Evolutionary conservation across 2,329 filamentous ascomycete genomes (phyloP), one percentile per base, ranked within the genome.

Genomic region (Clonostachys byssicola): DNA sequence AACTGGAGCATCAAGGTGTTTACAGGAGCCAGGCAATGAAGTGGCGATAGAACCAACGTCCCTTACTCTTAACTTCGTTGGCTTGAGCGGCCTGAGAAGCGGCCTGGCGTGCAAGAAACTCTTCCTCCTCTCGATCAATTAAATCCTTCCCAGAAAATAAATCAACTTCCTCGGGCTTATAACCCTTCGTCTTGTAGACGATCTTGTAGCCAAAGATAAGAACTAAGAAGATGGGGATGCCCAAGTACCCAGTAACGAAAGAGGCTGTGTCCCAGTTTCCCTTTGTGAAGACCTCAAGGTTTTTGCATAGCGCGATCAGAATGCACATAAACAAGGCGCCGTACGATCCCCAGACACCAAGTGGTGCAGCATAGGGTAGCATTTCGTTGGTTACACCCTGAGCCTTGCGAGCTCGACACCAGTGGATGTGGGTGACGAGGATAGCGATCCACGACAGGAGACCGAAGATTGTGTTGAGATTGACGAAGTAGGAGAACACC

Each of bases 121-220:
- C 82, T 49, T 80, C 77, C 67, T 91, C 87, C 58, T 90, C 85
- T 9, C 80, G 74, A 64, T 86, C 85, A 52, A 90, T 80, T 52
- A 81, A 81, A 2, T 78, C 80, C 14, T 87, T 58, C 51, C 85
- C 83, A 44, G 77, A 75, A 12, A 73, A 61, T 20, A 89, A 63
- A 60, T 90, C 85, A 1, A 84, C 77, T 45, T 88, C 78, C 13
- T 76, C 65, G 0, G 81, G 71, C 48, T 71, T 74, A 44, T 73
- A 60, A 49, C 78, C 74, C 46, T 73, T 79, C 0, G 86, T 88
- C 59, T 73, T 78, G 62, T 87, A 83, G 48, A 83, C 54, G 7
- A 88, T 33, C 63, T 92, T 49, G 33, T 49, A 46, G 3, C 47
- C 47, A 12, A 49, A 18, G 7, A 49, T 33, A 18, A 46, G 47